Conservation (phyloP, 192 early-diverging fungal species). For the Coemansia nantahalensis region DNA sequence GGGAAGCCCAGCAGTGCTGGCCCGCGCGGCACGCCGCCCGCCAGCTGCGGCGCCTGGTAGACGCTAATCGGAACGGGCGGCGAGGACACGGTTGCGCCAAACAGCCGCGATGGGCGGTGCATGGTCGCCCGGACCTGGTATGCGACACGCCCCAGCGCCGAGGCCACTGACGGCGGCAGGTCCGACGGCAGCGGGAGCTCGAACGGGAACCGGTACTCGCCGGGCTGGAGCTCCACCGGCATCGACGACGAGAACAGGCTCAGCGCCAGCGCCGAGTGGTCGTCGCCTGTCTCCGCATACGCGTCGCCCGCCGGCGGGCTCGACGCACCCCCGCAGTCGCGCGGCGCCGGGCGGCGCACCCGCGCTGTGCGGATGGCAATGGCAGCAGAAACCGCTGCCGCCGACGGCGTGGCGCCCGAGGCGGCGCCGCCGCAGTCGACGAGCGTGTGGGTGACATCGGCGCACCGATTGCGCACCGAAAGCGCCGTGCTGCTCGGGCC, state of each 20-base stretch:
- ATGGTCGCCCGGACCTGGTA: constrained; percentile 13
- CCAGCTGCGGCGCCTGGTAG: constrained; percentile 15
- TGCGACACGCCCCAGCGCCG: constrained; percentile 20
- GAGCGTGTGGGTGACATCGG: constrained; percentile 19
- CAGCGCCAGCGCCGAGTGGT: not conserved
- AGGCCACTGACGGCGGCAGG: constrained; percentile 30
- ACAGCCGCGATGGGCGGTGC: constrained; percentile 8
- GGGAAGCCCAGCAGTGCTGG: constrained; percentile 12
- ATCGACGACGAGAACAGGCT: constrained; percentile 1
- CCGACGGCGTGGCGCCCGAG: not conserved
- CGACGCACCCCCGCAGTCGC: not conserved
- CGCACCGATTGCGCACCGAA: constrained; percentile 13
- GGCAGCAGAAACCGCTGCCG: too few species aligned
- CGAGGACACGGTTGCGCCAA: constrained; percentile 5
- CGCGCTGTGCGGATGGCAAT: constrained; percentile 6
- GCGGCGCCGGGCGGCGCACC: constrained; percentile 1
- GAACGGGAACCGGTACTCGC: constrained; percentile 42
- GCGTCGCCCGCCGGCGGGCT: constrained; percentile 4
- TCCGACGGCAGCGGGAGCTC: constrained; percentile 31
- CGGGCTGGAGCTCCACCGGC: constrained; percentile 11
- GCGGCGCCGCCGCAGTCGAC: constrained; percentile 7
- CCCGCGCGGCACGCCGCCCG: not conserved
- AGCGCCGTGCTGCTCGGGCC: constrained; percentile 27
- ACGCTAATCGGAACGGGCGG: constrained; percentile 14
- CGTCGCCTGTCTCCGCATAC: constrained; percentile 5